Conservation (phyloP, 1,139 yeast genomes). For the Hansenula lynferdii region DNA sequence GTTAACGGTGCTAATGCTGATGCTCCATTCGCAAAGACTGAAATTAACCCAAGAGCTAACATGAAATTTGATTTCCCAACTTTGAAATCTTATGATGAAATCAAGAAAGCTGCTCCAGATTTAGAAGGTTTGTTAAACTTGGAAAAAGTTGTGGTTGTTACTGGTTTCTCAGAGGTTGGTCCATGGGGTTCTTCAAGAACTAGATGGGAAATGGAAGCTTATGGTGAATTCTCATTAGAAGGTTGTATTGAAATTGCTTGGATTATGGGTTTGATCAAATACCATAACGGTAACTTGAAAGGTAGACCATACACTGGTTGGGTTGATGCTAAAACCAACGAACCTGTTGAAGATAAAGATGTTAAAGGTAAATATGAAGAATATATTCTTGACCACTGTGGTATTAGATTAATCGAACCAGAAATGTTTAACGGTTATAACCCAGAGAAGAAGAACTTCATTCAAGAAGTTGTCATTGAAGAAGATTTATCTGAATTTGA, state of each 20-base stretch:
- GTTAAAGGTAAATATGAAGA: conserved; percentile 89
- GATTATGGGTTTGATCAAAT: conserved; percentile 97
- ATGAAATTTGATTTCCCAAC: conserved; percentile 91
- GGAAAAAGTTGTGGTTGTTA: conserved; percentile 87
- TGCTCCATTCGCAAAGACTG: conserved; percentile 72
- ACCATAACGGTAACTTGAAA: conserved; percentile 89
- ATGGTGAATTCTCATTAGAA: conserved; percentile 94
- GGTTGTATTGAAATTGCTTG: conserved; percentile 99
- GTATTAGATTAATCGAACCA: conserved; percentile 95
- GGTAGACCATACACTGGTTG: conserved; percentile 89
- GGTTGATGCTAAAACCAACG: conserved; percentile 92
- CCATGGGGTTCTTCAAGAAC: conserved; percentile 99
- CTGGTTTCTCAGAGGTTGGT: conserved; percentile 98
- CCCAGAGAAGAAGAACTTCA: conserved; percentile 86
- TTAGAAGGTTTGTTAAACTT: conserved; percentile 90
- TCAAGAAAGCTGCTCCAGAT: conserved; percentile 67
- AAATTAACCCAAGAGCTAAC: conserved; percentile 88
- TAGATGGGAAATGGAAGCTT: conserved; percentile 99
- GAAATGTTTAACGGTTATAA: conserved; percentile 91
- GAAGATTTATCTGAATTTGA: conserved; percentile 96
- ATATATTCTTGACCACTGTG: conserved; percentile 84
- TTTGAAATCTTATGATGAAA: conserved; percentile 69
- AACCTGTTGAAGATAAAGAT: conserved; percentile 93
- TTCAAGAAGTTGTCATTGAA: conserved; percentile 94
- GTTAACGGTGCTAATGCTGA: conserved; percentile 90